Base-by-base conservation (phyloP, 2,329 filamentous ascomycete genomes). In the Cladosporium austrohemisphaericum region DNA sequence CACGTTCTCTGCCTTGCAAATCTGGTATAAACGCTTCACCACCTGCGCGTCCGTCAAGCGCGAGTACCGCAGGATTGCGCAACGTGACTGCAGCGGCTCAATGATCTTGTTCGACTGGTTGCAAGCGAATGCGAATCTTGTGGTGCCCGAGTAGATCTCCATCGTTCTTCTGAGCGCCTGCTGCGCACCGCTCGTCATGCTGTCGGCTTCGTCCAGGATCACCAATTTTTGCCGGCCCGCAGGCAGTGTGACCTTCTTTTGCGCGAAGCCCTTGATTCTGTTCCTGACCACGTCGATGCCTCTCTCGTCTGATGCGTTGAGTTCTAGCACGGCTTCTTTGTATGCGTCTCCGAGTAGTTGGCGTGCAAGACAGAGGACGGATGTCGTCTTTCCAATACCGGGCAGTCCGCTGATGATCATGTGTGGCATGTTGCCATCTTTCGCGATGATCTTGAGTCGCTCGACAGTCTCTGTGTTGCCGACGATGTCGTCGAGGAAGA, bases 51-150 rank as follows among this genome's bases (percentile, higher is more conserved):
- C 93, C 2, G 92, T 96, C 57, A 98, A 77, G 50, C 92, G 85
- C 25, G 91, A 85, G 70, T 96, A 98, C 52, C 93, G 85, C 49
- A 98, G 79, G 65, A 98, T 97, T 16, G 93, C 93, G 67, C 93
- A 98, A 61, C 93, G 83, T 14, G 91, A 96, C 69, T 98, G 93
- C 44, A 98, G 77, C n/a, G 93, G 93, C 70, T 98, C 93, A 68
- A 98, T 98, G 66, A 98, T 97, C 73, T 97, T 98, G 75, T 97
- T 98, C 55, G 87, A 93, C 74, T 95, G 89, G 69, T 98, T 98
- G 76, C 93, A 98, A 2, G 93, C 93, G 64, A 98, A 98, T 0
- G 93, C 93, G 65, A 98, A 98, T 51, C 93, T 81, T 2, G 93
- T 98, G 1, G 93, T 98, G 55, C 90, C 85, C 33, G 89, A 94